Base-by-base conservation (phyloP, 139 green algal genomes). In the Picochlorum sp. region DNA sequence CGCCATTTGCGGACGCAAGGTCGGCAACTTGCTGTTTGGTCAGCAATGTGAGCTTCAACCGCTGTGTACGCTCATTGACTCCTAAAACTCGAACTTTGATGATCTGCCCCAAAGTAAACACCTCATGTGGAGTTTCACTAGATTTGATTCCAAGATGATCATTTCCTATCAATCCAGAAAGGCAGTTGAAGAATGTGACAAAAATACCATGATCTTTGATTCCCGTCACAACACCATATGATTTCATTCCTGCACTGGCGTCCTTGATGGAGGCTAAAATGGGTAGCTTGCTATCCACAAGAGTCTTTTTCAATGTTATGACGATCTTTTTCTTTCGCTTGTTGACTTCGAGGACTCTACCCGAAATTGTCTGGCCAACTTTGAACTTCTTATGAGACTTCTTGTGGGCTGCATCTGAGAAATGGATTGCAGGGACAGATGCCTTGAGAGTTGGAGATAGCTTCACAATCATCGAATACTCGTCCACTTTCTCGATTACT, bases 201-300 rank as follows among this genome's bases (percentile, higher is more conserved):
- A 95, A 97, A 6, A 95, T 80, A 52, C 91, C 92, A 49, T 84
- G 88, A 24, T 81, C 68, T 62, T 81, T 57, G 13, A 89, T 71
- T 18, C 92, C 92, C 0, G 88, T 95, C 4, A 98, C 76, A 5
- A 86, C 69, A 38, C 92, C 92, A 67, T 96, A 85, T 38, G 75
- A 75, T 20, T 83, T 75, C n/a, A 70, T 38, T 6, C 88, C 90
- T 5, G 71, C 60, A 45, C 69, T 54, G 11, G 85, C 85, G 44
- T 91, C 80, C 21, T 71, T 26, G 49, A 65, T 8, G 24, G 6
- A 11, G 5, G 63, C 11, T 8, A 69, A 8, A 15, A 69, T 21
- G 13, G 76, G 73, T 60, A 95, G 78, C 77, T 92, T 90, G 56
- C 70, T 75, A 49, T 66, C 75, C 31, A 96, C 59, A 56, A 98